Evolutionary conservation across 305 asterid species (phyloP).

Genomic region (Rubia peregrina): DNA sequence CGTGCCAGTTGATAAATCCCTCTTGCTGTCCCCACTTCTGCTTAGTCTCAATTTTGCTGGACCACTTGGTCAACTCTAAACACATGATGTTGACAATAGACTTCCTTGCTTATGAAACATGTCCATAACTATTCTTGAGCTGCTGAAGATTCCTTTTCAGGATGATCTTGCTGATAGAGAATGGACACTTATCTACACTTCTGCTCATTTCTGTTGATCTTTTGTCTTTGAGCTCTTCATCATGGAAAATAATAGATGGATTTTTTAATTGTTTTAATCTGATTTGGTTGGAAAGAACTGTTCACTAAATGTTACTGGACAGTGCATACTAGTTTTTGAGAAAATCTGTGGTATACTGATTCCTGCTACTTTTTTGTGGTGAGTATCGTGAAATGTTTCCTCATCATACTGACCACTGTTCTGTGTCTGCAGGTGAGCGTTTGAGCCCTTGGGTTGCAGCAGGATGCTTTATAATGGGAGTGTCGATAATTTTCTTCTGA

Average conservation of each 20-base stretch:
- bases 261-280: not conserved
- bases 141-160: not conserved
- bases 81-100: not conserved
- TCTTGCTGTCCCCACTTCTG: not conserved
- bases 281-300: not conserved
- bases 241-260: not conserved
- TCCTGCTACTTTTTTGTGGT: not conserved
- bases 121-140: not conserved
- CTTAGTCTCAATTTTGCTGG: not conserved
- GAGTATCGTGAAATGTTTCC: not conserved
- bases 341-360: not conserved
- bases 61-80: not conserved
- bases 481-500: conserved; percentile 73
- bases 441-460: conserved; percentile 86
- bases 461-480: conserved; percentile 75
- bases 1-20: not conserved
- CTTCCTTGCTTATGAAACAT: not conserved
- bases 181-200: not conserved
- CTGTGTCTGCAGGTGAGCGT: conserved; percentile 55
- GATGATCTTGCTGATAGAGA: not conserved
- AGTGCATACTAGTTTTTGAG: not conserved
- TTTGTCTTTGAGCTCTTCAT: not conserved
- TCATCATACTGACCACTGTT: not conserved
- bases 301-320: not conserved
- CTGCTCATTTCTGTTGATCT: not conserved